Conservation (phyloP, 148 eudicot genomes). For the Spergularia marina region DNA sequence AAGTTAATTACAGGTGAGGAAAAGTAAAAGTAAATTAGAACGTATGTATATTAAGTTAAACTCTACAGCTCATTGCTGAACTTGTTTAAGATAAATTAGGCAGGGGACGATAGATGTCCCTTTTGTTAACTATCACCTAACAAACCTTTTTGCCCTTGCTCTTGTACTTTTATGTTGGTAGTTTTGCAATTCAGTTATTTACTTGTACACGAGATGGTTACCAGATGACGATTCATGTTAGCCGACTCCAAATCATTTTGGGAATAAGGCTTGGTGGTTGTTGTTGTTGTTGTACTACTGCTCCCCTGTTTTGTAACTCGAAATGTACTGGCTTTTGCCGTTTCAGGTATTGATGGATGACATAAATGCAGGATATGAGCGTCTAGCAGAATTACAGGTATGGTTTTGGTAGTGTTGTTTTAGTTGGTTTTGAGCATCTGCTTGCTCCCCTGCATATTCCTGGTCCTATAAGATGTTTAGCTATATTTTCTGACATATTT, state of each 20-base stretch:
- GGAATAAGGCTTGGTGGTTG: no score
- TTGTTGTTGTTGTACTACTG: no score
- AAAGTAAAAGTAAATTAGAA: no score
- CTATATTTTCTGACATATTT: neutral
- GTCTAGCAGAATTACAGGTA: conserved; percentile 94
- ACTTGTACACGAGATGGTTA: no score
- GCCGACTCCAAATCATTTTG: no score
- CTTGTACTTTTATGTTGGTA: neutral
- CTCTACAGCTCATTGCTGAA: no score
- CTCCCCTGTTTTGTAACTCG: neutral
- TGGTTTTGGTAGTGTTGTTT: neutral
- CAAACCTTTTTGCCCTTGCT: no score
- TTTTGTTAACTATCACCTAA: neutral
- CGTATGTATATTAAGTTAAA: no score
- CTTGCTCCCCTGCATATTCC: neutral
- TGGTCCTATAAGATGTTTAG: no score
- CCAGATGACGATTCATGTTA: no score
- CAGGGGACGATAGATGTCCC: neutral
- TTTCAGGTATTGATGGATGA: conserved; percentile 91
- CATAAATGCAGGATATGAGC: conserved; percentile 90
- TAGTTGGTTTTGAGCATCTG: neutral
- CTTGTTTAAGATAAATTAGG: no score
- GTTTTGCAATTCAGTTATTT: neutral
- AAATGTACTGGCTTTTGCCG: neutral
- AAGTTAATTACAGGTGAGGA: no score